Base-by-base conservation (phyloP, 805 yeast genomes). In the Ogataea nitratoaversa region DNA sequence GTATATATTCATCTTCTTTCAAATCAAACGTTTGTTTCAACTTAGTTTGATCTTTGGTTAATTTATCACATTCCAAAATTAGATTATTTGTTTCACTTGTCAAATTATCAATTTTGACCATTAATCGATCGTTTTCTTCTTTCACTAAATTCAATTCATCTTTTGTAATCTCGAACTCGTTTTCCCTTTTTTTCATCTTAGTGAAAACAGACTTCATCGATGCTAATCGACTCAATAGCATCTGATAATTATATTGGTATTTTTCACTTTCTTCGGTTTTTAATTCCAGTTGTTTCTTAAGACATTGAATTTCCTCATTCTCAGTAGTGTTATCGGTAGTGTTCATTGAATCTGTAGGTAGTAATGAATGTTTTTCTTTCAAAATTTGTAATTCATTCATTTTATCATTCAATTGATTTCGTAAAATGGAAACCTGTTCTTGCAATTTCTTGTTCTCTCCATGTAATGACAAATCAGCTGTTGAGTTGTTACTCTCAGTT, bases 131-230 rank as follows among this genome's bases (percentile, higher is more conserved):
- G 50, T 59, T 49, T 57, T 68, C 48, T 64, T 47, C 24, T 57
- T 60, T 13, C 59, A 16, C 59, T 64, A 63, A 59, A 69, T 62
- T 70, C 18, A 73, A 58, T 34, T 65, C 67, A 14, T 70, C 74
- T 48, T 76, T 75, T 1, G 75, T 68, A 4, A 63, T 66, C 31
- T 75, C 86, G 16, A 85, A 64, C 49, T 83, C 85, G 3, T 59
- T 63, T 53, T 84, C 82, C 0, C 87, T 67, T 42, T 76, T 82
- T 54, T 84, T 82, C 86, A 84, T 82, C 48, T 84, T 84, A 30
- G 65, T 70, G 59, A 84, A 84, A 2, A 84, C 73, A 1, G 81
- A 66, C 49, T 83, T 84, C 91, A 84, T 84, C 2, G 85, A 75
- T 1, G 87, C 75, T 14, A 85, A 58, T 56, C 82, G 72, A 46